phyloP scores from a whole-genome alignment of 2,329 filamentous ascomycete species.

The Xylaria sp. region DNA sequence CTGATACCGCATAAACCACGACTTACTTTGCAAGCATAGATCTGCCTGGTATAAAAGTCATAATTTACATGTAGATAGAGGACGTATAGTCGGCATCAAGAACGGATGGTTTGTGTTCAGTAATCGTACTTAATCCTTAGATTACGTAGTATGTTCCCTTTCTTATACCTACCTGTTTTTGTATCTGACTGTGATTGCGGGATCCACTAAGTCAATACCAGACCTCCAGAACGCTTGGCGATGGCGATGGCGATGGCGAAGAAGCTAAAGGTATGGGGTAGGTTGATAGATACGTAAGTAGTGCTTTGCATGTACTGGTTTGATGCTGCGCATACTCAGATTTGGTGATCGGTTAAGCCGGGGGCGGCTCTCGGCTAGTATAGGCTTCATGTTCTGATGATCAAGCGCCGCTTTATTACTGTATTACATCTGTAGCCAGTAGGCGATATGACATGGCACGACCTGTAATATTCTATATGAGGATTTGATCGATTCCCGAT shows the following conservation, averaged over 20 bases:
- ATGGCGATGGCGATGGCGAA: background rate
- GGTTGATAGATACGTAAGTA: background rate
- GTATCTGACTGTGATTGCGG: background rate
- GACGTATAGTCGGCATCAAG: background rate
- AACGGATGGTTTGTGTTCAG: background rate
- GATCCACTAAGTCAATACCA: background rate
- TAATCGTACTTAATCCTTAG: background rate
- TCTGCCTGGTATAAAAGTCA: background rate
- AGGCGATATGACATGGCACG: conserved; percentile 3
- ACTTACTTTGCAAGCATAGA: background rate
- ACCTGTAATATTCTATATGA: background rate
- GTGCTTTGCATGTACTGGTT: background rate
- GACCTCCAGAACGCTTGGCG: background rate
- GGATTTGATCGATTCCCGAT: background rate
- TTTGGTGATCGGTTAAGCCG: background rate
- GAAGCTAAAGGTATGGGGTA: background rate
- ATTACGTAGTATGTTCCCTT: background rate
- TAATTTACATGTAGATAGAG: no score
- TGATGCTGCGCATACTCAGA: background rate
- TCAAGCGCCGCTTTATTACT: conserved; percentile 16
- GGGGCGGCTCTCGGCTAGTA: conserved; percentile 14
- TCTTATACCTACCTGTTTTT: background rate
- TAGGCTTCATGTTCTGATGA: conserved; percentile 8
- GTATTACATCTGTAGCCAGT: background rate
- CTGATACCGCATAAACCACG: background rate